Base-by-base conservation (phyloP, 345 rosid species). In the Acer yangbiense region DNA sequence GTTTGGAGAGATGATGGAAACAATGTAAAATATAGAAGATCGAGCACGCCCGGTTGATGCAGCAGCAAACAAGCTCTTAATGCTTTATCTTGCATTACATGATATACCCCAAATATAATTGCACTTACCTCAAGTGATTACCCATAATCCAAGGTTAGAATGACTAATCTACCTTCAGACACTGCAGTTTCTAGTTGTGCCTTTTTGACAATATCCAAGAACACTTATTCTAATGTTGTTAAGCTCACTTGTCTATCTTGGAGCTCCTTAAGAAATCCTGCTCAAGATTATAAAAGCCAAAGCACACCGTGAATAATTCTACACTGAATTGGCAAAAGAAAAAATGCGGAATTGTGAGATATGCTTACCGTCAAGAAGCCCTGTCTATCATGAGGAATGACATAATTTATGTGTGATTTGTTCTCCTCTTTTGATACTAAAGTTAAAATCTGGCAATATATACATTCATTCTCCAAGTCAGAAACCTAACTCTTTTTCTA, bases 181-280 rank as follows among this genome's bases (percentile, higher is more conserved):
- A 93, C 89, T 75, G 98, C 98, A 63, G 76, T 90, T 86, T 95
- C 98, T 13, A 95, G 88, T 80, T 95, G 98, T 25, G 98, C 98
- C 80, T 89, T 87, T 84, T 84, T 87, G 46, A 97, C 98, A 25
- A 95, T 95, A 75, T 93, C 92, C 71, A 95, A 85, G 92, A 93
- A 95, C 65, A 95, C 98, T 84, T 95, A 95, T 87, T 93, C 98
- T 1, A 93, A 94, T 20, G 98, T 93, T 21, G 98, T 80, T 6
- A 95, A 93, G 68, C 98, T 92, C 25, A 23, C 25, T 23, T 23
- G 25, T 23, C 25, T 23, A 23, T 23, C 25, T 23, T 23, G 25
- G 25, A 23, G 25, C 25, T 23, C 25, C 25, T 0, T 23, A 23
- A 23, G 25, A 23, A 89, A 0, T 73, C 65, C 98, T 90, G 84